These are phyloP conservation scores for Trypanosoma mega DNA, from an alignment of 208 protist genomes.

Conservation along the genomic window DNA sequence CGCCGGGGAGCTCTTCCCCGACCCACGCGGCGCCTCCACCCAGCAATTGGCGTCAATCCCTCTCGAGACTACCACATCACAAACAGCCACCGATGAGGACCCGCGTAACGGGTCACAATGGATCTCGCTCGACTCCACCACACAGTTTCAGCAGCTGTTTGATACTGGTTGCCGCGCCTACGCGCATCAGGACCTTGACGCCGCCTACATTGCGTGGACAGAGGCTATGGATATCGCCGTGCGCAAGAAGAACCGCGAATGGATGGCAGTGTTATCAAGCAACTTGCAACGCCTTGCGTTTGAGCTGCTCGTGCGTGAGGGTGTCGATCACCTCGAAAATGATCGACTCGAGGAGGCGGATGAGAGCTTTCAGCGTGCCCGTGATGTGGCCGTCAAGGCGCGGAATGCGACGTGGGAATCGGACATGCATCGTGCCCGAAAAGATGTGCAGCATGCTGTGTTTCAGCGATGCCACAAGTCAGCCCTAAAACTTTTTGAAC, in stretches of 20 bases:
- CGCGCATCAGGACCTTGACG: conserved; percentile 66
- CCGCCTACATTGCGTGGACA: conserved; percentile 88
- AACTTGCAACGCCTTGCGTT: conserved; percentile 92
- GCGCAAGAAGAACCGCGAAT: conserved; percentile 83
- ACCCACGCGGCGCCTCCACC: no score
- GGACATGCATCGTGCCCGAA: conserved; percentile 69
- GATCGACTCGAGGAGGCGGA: conserved; percentile 76
- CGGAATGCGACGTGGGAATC: conserved; percentile 83
- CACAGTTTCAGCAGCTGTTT: conserved; percentile 83
- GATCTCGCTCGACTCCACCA: conserved; percentile 37
- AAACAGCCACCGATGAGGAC: neutral
- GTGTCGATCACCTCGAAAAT: conserved; percentile 53
- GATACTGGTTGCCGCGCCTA: conserved; percentile 84
- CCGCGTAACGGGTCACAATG: conserved; percentile 22
- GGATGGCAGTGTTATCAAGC: conserved; percentile 84
- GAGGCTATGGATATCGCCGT: conserved; percentile 83
- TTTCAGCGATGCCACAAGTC: conserved; percentile 86
- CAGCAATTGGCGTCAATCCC: neutral
- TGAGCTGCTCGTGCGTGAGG: conserved; percentile 85
- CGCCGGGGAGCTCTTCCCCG: no score
- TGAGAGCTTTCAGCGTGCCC: conserved; percentile 61
- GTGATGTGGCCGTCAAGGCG: conserved; percentile 79
- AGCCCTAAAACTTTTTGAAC: conserved; percentile 74
- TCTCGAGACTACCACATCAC: neutral
- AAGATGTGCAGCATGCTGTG: conserved; percentile 78